Conservation (phyloP, 176 grass and related monocot species). For the Oropetium thomaeum region DNA sequence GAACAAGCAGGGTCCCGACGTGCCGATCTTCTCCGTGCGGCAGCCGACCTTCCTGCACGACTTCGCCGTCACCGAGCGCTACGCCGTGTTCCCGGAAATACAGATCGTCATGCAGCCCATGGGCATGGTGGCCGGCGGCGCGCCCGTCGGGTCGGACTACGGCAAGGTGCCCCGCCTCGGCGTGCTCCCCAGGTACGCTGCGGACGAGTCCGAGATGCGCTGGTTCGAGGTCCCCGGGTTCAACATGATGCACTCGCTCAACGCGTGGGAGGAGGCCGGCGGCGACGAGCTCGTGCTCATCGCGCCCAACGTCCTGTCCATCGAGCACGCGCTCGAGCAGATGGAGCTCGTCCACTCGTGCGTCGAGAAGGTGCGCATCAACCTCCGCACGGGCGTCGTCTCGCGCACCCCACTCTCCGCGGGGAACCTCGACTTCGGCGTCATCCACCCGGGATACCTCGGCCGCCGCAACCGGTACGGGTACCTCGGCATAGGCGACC, state of each 20-base stretch:
- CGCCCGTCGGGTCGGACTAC: constrained; percentile 53
- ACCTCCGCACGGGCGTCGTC: constrained; percentile 60
- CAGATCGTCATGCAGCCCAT: constrained; percentile 94
- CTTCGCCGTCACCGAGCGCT: constrained; percentile 73
- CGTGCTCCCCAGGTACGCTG: constrained; percentile 63
- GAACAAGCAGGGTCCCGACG: constrained; percentile 64
- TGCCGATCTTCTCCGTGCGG: constrained; percentile 77
- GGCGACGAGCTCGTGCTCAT: constrained; percentile 63
- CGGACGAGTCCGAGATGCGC: constrained; percentile 77
- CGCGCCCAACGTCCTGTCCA: constrained; percentile 77
- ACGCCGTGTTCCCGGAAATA: constrained; percentile 69
- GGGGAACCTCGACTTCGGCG: constrained; percentile 68
- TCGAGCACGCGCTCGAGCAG: constrained; percentile 74
- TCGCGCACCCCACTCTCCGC: constrained; percentile 67
- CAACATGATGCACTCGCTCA: constrained; percentile 82
- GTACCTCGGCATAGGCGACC: constrained; percentile 63
- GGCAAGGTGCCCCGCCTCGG: constrained; percentile 74
- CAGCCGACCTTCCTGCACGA: constrained; percentile 79
- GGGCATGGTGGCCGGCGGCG: constrained; percentile 64
- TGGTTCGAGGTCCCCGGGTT: constrained; percentile 86
- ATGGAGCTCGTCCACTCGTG: constrained; percentile 66
- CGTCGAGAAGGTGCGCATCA: constrained; percentile 81
- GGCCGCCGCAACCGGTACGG: constrained; percentile 74
- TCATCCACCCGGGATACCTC: constrained; percentile 64
- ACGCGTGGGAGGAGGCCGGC: constrained; percentile 80